These are phyloP conservation scores for Dryadomyces quercus-mongolicae DNA, from an alignment of 2,329 filamentous ascomycete species.

Conservation along the genomic window DNA sequence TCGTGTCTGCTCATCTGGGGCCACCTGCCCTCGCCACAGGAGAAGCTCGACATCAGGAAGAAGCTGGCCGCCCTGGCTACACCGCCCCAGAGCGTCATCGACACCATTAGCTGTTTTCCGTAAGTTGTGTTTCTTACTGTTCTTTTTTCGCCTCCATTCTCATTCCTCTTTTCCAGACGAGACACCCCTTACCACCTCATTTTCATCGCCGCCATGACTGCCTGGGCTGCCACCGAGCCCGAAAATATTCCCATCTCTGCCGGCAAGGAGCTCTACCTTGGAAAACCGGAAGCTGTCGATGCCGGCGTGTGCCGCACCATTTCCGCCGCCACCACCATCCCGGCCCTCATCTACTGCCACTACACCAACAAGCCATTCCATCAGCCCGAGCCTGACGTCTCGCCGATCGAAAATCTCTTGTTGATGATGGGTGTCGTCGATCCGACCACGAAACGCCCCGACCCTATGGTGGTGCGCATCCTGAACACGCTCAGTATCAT, in stretches of 20 bases:
- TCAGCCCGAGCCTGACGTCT: not conserved
- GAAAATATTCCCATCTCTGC: not conserved
- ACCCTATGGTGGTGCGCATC: slow-evolving; percentile 35
- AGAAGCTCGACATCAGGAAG: slow-evolving; percentile 28
- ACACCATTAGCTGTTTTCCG: not conserved
- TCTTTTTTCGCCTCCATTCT: not conserved
- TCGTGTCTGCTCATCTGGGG: slow-evolving; percentile 40
- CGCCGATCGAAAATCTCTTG: not conserved
- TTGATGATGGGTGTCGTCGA: not conserved
- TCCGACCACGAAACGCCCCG: slow-evolving; percentile 28
- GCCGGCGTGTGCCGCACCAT: not conserved
- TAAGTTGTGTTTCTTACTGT: not conserved
- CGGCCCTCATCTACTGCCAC: not conserved
- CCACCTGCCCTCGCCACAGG: slow-evolving; percentile 30
- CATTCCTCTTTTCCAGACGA: not conserved
- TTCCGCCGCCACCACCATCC: not conserved
- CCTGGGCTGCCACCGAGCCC: slow-evolving; percentile 26
- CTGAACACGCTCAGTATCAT: slow-evolving; percentile 42
- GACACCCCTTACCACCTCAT: not conserved
- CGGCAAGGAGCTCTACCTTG: not conserved
- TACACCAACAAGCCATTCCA: not conserved
- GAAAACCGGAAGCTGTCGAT: not conserved
- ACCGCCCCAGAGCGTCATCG: not conserved
- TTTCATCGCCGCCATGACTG: slow-evolving; percentile 16
- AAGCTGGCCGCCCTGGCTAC: slow-evolving; percentile 20